Base-by-base conservation (phyloP, 768 basidiomycete species). In the Naganishia antarctica region DNA sequence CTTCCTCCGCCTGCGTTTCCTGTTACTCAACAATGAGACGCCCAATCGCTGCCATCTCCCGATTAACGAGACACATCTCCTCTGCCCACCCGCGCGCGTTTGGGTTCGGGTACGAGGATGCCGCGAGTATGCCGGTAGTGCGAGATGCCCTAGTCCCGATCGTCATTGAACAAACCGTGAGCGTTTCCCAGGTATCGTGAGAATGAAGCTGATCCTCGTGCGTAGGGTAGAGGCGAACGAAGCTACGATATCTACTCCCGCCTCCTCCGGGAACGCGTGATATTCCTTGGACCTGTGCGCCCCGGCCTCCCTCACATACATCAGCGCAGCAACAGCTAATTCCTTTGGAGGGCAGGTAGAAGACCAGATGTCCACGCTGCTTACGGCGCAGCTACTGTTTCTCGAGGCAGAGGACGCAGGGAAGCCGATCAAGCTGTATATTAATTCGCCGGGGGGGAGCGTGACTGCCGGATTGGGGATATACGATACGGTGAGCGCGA, bases 381-480 rank as follows among this genome's bases (percentile, higher is more conserved):
- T 86, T 34, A 91, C 96, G 7, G 90, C 93, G 0, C 93, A 97
- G 73, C 81, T 98, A 8, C 85, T 98, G 44, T 97, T 94, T 78
- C 82, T 97, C 65, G 94, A 98, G 81, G 93, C 94, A 0, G 93
- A 94, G 77, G 92, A 97, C 69, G 85, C 91, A 0, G 85, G 86
- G 9, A 90, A 91, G 74, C 94, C 94, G 3, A 96, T 98, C 61
- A 92, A 94, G 71, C 79, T 98, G 12, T 98, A 98, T 78, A 94
- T 98, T 70, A 97, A 97, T 78, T 92, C 90, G 7, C 94, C 94
- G 0, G 94, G 94, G 1, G 94, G 94, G 31, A 89, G 88, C 72
- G 94, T 98, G 41, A 94, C 93, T 0, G 91, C 92, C 50, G 94
- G 94, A 9, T 80, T 98, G 65, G 94, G 93, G 18, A 94, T 98